Evolutionary conservation across 108 stramenopile species (phyloP).

Genomic region (Stephanodiscus minutulus): DNA sequence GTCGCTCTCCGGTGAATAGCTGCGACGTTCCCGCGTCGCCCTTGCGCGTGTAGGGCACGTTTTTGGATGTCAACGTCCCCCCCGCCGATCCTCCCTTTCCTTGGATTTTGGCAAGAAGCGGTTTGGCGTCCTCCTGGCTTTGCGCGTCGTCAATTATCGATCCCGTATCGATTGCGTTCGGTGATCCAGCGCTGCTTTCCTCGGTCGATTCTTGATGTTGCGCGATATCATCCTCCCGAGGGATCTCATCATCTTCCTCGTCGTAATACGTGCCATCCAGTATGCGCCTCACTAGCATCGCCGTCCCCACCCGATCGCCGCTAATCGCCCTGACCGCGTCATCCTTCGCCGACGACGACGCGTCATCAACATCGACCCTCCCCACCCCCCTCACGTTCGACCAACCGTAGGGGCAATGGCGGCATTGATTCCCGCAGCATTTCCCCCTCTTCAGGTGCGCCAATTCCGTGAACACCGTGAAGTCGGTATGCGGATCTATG

Average conservation of each 20-base stretch:
- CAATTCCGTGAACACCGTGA: constrained; percentile 86
- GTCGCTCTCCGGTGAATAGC: constrained; percentile 79
- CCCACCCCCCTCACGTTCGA: constrained; percentile 60
- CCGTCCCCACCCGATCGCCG: constrained; percentile 52
- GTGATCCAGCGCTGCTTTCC: background rate
- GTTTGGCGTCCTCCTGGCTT: background rate
- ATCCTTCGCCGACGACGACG: background rate
- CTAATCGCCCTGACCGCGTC: constrained; percentile 48
- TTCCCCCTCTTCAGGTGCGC: constrained; percentile 83
- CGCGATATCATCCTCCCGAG: background rate
- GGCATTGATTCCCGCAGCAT: constrained; percentile 93
- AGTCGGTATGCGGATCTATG: constrained; percentile 87
- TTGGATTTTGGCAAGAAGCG: background rate
- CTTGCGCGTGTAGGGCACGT: constrained; percentile 84
- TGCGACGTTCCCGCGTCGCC: constrained; percentile 77
- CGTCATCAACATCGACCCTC: constrained; percentile 2
- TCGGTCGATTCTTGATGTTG: background rate
- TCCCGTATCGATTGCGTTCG: background rate
- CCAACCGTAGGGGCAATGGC: constrained; percentile 94
- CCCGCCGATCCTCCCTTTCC: constrained; percentile 59
- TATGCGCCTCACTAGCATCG: constrained; percentile 26
- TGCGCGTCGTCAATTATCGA: background rate
- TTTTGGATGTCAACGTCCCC: constrained; percentile 65
- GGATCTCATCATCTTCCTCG: constrained; percentile 17
- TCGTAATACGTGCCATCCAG: constrained; percentile 51